Evolutionary conservation across 768 basidiomycete species (phyloP), one percentile per base, ranked within the genome.

Genomic region (Leucosporidium scottii): DNA sequence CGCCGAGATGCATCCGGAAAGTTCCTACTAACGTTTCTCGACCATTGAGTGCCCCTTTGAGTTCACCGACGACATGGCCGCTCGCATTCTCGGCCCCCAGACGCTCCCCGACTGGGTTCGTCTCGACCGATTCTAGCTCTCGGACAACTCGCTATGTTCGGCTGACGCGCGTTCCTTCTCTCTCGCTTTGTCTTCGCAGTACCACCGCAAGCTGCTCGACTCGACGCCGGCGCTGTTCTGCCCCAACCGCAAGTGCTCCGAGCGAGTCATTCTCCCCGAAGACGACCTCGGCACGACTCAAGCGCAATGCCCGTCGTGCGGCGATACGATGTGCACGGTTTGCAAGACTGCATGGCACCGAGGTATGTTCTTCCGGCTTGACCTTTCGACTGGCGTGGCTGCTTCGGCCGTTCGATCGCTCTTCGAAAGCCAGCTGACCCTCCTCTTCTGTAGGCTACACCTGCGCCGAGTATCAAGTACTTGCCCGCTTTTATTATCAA

Each of bases 121-220:
- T 51, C 61, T 6, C 25, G 10, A 23, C 36, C 23, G 21, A 7
- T 15, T 18, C 8, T 20, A n/a, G 15, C 28, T 17, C 2, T 13
- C 10, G 39, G 15, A 44, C 39, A 3, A n/a, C 27, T 30, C n/a
- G 23, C 21, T 5, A 6, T 23, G 5, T n/a, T 13, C 27, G 7
- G 12, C 13, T 8, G 5, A 5, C 18, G 25, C 15, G 7, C 59
- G 3, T 5, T 25, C 34, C 34, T 10, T 17, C 47, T 50, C 20
- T 30, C 9, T 30, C 9, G 21, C 25, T n/a, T 30, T 23, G 34
- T 4, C 59, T 18, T 28, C 20, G 27, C 4, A 64, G 63, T 58
- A 65, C 50, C 59, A 59, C 36, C 64, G 64, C 57, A 65, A 65
- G 58, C 50, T 65, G 23, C 64, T 65, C 57, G 64, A 65, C 50